Conservation (phyloP, 2,329 filamentous ascomycete species). For the Alternaria conjuncta region DNA sequence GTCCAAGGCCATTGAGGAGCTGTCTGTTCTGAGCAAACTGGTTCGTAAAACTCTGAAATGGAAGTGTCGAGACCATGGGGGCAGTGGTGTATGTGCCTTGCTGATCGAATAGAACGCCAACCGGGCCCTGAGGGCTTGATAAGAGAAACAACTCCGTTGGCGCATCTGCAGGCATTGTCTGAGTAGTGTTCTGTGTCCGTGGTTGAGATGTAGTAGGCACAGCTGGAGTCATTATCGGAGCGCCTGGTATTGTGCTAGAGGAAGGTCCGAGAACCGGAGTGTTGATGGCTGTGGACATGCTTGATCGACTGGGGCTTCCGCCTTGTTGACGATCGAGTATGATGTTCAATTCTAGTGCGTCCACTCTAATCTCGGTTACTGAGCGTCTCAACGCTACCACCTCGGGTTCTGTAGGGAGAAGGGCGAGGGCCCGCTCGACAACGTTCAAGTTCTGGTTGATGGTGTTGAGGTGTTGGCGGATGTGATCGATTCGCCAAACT, state of each 20-base stretch:
- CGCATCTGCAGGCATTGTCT: slow-evolving; percentile 20
- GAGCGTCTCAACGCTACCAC: slow-evolving; percentile 38
- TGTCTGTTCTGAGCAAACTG: slow-evolving; percentile 45
- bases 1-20: slow-evolving; percentile 38
- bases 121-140: slow-evolving; percentile 46
- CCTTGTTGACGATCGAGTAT: slow-evolving; percentile 25
- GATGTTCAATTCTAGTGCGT: slow-evolving; percentile 30
- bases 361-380: slow-evolving; percentile 33
- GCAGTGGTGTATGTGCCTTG: slow-evolving; percentile 44
- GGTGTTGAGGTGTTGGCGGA: slow-evolving; percentile 34
- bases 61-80: slow-evolving; percentile 34
- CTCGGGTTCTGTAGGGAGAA: slow-evolving; percentile 37
- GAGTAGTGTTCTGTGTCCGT: slow-evolving; percentile 6
- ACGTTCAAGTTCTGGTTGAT: slow-evolving; percentile 33
- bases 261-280: not conserved
- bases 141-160: slow-evolving; percentile 44
- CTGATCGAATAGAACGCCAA: slow-evolving; percentile 46
- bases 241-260: slow-evolving; percentile 1
- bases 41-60: slow-evolving; percentile 40
- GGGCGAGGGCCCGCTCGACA: slow-evolving; percentile 36
- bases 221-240: slow-evolving; percentile 5
- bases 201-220: slow-evolving; percentile 12
- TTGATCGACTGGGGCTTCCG: not conserved
- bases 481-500: slow-evolving; percentile 37
- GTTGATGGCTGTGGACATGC: not conserved